Conservation (phyloP, 1,284 basidiomycete species). For the Apiotrichum mycotoxinovorans region DNA sequence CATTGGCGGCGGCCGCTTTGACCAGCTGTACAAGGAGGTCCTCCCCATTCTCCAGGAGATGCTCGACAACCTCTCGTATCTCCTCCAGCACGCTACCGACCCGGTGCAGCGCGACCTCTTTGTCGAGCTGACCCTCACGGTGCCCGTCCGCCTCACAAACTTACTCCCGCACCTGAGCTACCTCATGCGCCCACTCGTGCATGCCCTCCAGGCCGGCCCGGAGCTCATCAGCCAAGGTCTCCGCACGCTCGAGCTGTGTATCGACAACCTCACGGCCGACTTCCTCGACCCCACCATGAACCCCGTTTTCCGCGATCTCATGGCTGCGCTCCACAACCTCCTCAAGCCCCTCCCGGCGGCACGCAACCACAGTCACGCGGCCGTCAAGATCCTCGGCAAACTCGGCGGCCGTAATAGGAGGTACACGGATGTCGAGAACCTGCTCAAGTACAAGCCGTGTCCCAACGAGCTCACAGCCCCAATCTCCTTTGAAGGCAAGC, state of each 20-base stretch:
- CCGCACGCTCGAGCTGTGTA: slow-evolving; percentile 96
- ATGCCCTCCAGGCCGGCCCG: slow-evolving; percentile 80
- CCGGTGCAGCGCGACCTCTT: slow-evolving; percentile 78
- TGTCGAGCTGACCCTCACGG: slow-evolving; percentile 95
- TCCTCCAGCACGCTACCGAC: slow-evolving; percentile 74
- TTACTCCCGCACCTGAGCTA: slow-evolving; percentile 92
- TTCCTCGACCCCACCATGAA: slow-evolving; percentile 96
- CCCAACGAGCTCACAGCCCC: slow-evolving; percentile 66
- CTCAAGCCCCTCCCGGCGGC: slow-evolving; percentile 87
- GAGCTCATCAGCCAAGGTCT: slow-evolving; percentile 95
- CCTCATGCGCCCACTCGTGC: slow-evolving; percentile 92
- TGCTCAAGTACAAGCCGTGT: slow-evolving; percentile 67
- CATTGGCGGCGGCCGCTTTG: slow-evolving; percentile 96
- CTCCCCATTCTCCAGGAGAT: slow-evolving; percentile 93
- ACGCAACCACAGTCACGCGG: slow-evolving; percentile 89
- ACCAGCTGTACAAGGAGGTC: slow-evolving; percentile 94
- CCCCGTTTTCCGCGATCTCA: slow-evolving; percentile 87
- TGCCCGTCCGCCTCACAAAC: slow-evolving; percentile 92
- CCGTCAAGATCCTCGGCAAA: slow-evolving; percentile 95
- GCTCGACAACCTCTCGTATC: slow-evolving; percentile 89
- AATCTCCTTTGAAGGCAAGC: slow-evolving; percentile 69
- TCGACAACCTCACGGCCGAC: slow-evolving; percentile 97
- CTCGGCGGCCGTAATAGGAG: slow-evolving; percentile 91
- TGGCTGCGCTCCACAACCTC: slow-evolving; percentile 87
- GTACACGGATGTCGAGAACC: slow-evolving; percentile 75